These are phyloP conservation scores for Podila minutissima DNA, from an alignment of 192 early-diverging fungal species.

Conservation along the genomic window DNA sequence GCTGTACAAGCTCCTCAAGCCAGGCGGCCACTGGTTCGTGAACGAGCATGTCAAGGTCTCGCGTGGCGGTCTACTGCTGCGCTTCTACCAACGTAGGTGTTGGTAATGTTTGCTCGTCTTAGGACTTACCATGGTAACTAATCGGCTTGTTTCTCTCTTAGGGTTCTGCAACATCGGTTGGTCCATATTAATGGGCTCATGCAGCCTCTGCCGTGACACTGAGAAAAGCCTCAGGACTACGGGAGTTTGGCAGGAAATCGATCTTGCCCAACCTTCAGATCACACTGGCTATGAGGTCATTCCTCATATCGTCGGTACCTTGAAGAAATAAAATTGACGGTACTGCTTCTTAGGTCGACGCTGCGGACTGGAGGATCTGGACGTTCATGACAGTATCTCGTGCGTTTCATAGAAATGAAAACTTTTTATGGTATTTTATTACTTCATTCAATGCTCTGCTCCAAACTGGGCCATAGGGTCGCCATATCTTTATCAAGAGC, in stretches of 20 bases:
- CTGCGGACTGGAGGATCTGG: too few relatives aligned
- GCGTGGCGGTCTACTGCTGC: neutral
- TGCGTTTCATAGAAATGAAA: too few relatives aligned
- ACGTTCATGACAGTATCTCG: too few relatives aligned
- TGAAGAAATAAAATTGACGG: neutral
- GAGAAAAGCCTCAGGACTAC: slow-evolving; percentile 6
- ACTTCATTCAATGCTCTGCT: neutral
- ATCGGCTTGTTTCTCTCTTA: neutral
- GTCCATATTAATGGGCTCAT: slow-evolving; percentile 7
- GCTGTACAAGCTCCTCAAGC: slow-evolving; percentile 12
- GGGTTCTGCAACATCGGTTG: slow-evolving; percentile 3
- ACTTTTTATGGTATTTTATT: slow-evolving; percentile 2
- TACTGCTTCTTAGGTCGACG: too few relatives aligned
- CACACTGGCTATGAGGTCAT: slow-evolving; percentile 1
- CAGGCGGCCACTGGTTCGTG: slow-evolving; percentile 13
- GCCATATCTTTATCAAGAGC: neutral
- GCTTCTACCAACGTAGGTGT: slow-evolving; percentile 11
- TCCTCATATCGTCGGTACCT: slow-evolving; percentile 6
- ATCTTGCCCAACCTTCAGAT: slow-evolving; percentile 3
- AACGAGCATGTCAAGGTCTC: slow-evolving; percentile 7
- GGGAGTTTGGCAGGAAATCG: slow-evolving; percentile 11
- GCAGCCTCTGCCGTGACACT: slow-evolving; percentile 2
- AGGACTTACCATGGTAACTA: neutral
- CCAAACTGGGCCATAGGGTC: neutral
- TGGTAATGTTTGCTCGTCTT: neutral